Evolutionary conservation across 345 rosid genomes (phyloP), one percentile per base, ranked within the genome.

Genomic region (Salix brachista): DNA sequence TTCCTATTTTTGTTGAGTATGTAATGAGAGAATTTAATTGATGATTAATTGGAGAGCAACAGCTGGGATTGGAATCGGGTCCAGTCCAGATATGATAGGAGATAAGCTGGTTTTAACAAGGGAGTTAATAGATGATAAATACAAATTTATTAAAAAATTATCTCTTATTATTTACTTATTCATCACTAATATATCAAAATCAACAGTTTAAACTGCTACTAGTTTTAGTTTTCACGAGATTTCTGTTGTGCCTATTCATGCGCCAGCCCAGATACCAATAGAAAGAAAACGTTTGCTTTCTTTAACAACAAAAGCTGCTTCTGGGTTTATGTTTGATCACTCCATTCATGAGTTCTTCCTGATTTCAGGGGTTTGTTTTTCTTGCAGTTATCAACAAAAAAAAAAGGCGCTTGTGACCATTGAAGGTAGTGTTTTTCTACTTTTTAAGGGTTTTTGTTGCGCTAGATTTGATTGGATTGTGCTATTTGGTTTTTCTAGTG

Each of bases 211-310:
- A 10, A 58, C 64, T 58, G 23, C 64, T 3, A 4, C 64, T 0
- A 4, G 28, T 69, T 76, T 78, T 41, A 67, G 72, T 71, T 58
- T 77, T 86, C 87, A 81, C 84, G 87, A 76, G 74, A 72, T 84
- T 68, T 65, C 8, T 83, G 85, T 82, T 72, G 74, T 85, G 32
- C 32, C 32, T 30, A 86, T 89, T 5, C 6, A 34, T 4, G 36
- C 37, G 37, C 37, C 37, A 34, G 37, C 37, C 37, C 37, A 34
- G 37, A 34, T 34, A 34, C 37, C 37, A 34, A 34, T 34, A 34
- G 37, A 34, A 34, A 34, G 37, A 34, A 34, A 34, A 34, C 37
- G 1, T 5, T 5, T 34, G 37, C 37, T 34, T 34, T 34, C 30
- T 9, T 32, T 28, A n/a, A 25, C 39, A 36, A 32, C 34, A 71